Evolutionary conservation across 441 rosid species (phyloP), one percentile per base, ranked within the genome.

Genomic region (Macaranga tanarius): DNA sequence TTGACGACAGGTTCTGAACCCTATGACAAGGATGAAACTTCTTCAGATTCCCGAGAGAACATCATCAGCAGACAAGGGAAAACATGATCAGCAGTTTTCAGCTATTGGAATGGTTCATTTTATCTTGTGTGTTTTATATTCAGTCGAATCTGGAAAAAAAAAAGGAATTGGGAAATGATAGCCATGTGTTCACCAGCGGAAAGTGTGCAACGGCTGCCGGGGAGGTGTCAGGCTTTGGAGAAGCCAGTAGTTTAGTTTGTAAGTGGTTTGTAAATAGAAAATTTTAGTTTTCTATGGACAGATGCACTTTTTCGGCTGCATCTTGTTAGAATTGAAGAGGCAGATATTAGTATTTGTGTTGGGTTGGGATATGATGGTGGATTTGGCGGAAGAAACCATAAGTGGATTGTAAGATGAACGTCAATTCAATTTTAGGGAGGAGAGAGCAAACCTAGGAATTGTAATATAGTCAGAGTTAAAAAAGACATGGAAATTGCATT

Each of bases 391-490:
- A 1, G 38, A 31, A 31, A 31, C 3, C 5, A 9, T 2, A 2
- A 50, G 57, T 16, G 7, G 45, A 58, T 51, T 69, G 54, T 69
- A 56, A 13, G 63, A 56, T 55, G 44, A 19, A n/a, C 34, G 62
- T 19, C 59, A 50, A 15, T 50, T 19, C 59, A 50, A 15, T 50
- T 52, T 38, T 72, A 72, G 75, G 62, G 52, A 62, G 67, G 62
- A 44, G 62, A 25, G 56, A 25, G 55, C 15, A 52, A 6, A 17
- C 25, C 23, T 52, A 63, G 75, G 26, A 72, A 55, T 26, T 72
- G 75, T 72, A 72, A 72, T 54, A 72, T 72, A 72, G 22, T 62
- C 67, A 61, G 34, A 47, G 51, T 47, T 47, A 9, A 47, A 47
- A 11, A 44, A 26, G 42, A 69, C 48, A 11, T 25, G 28, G 13